These are phyloP conservation scores for Groenewaldozyma salmanticensis DNA, from an alignment of 805 yeast genomes.

Conservation along the genomic window DNA sequence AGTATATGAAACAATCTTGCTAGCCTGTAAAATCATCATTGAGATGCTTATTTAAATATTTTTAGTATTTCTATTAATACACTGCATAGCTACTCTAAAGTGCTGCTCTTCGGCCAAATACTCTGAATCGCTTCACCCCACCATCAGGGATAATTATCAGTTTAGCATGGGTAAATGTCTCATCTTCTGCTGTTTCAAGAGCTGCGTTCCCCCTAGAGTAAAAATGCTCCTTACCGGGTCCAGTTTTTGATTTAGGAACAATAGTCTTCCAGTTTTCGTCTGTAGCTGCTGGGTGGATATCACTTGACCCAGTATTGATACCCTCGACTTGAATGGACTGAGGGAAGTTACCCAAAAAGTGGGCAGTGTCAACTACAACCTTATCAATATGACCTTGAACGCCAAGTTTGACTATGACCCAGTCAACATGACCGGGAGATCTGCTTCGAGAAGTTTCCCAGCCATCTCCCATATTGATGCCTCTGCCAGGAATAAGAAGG, in stretches of 20 bases:
- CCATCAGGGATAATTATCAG: conserved; percentile 91
- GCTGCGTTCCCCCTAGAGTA: neutral
- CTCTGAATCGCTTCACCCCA: conserved; percentile 86
- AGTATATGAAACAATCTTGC: too few relatives aligned
- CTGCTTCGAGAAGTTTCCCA: conserved; percentile 96
- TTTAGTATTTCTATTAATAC: neutral
- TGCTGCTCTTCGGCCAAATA: conserved; percentile 43
- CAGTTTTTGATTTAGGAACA: conserved; percentile 61
- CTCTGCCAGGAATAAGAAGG: conserved; percentile 84
- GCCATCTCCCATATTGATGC: conserved; percentile 94
- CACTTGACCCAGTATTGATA: conserved; percentile 28
- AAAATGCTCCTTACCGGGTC: conserved; percentile 74
- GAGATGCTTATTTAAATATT: too few relatives aligned
- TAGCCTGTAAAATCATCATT: too few relatives aligned
- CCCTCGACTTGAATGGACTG: conserved; percentile 68
- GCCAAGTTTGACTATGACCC: conserved; percentile 82
- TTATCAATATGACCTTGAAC: conserved; percentile 45
- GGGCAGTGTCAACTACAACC: conserved; percentile 81
- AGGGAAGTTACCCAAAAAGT: conserved; percentile 91
- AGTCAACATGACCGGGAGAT: conserved; percentile 74
- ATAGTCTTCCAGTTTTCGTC: conserved; percentile 51
- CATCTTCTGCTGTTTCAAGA: conserved; percentile 20
- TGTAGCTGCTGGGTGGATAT: conserved; percentile 31
- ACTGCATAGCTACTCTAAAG: neutral
- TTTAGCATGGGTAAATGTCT: conserved; percentile 56